Evolutionary conservation across 148 eudicot species (phyloP).

Genomic region (Linanthus parryae): DNA sequence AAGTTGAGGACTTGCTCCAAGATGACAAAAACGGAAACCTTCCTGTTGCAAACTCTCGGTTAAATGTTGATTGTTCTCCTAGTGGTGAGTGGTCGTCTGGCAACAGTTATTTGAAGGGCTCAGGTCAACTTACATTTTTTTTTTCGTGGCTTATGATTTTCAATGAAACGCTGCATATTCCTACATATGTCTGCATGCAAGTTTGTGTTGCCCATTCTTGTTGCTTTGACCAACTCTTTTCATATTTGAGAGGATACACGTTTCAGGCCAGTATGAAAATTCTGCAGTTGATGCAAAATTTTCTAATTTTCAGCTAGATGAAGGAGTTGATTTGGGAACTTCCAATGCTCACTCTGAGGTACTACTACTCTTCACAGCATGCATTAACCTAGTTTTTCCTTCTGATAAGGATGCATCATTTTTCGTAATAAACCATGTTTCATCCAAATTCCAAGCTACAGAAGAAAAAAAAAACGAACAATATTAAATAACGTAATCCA

Average conservation of each 20-base stretch:
- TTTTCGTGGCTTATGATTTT: background rate
- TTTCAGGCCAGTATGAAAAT: slow-evolving; percentile 33
- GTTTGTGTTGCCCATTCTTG: background rate
- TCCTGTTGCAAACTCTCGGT: slow-evolving; percentile 26
- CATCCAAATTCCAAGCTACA: slow-evolving; percentile 10
- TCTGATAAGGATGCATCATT: too few relatives aligned
- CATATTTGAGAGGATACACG: background rate
- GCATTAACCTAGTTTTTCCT: background rate
- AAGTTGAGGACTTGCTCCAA: slow-evolving; percentile 69
- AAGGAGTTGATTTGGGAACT: slow-evolving; percentile 20
- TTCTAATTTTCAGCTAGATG: slow-evolving; percentile 19
- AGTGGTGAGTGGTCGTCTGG: slow-evolving; percentile 19
- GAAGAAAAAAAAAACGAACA: background rate
- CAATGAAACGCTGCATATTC: background rate
- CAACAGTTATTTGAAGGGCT: slow-evolving; percentile 7
- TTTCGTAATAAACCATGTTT: background rate
- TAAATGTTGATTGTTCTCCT: slow-evolving; percentile 22
- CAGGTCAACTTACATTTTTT: background rate
- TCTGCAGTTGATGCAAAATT: slow-evolving; percentile 28
- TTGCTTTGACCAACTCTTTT: background rate
- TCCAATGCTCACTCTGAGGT: slow-evolving; percentile 38
- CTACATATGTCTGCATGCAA: background rate
- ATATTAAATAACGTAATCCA: background rate
- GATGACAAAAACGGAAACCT: slow-evolving; percentile 36
- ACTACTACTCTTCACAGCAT: background rate